These are phyloP conservation scores for Musa schizocarpa DNA, from an alignment of 176 grass and related monocot species.

Conservation along the genomic window DNA sequence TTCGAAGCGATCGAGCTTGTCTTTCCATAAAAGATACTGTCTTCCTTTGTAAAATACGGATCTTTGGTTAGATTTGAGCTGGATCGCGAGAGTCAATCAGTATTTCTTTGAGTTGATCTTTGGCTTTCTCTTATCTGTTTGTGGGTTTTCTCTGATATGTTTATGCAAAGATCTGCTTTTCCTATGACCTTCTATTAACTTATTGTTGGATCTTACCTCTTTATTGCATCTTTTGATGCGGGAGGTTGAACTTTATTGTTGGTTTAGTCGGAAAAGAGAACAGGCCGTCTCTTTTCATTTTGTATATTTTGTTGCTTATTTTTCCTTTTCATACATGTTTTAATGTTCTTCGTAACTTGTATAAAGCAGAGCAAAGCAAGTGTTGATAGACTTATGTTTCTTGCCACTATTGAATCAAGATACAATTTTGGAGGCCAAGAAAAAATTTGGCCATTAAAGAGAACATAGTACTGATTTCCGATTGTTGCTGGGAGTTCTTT, in stretches of 20 bases:
- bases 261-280: background rate
- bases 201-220: background rate
- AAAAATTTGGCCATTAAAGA: too few relatives aligned
- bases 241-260: background rate
- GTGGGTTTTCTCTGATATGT: background rate
- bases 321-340: background rate
- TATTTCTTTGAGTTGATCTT: background rate
- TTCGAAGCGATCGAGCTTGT: background rate
- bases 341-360: background rate
- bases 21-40: background rate
- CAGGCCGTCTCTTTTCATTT: background rate
- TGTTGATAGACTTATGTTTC: too few relatives aligned
- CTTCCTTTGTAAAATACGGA: background rate
- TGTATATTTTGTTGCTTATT: background rate
- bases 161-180: background rate
- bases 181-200: background rate
- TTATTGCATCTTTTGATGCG: background rate
- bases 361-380: background rate
- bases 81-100: background rate
- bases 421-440: too few relatives aligned
- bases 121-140: background rate
- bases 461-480: too few relatives aligned
- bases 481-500: too few relatives aligned
- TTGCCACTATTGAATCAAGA: too few relatives aligned
- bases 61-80: background rate